These are phyloP conservation scores for Trypanosoma avium DNA, from an alignment of 208 protist genomes.

Conservation along the genomic window DNA sequence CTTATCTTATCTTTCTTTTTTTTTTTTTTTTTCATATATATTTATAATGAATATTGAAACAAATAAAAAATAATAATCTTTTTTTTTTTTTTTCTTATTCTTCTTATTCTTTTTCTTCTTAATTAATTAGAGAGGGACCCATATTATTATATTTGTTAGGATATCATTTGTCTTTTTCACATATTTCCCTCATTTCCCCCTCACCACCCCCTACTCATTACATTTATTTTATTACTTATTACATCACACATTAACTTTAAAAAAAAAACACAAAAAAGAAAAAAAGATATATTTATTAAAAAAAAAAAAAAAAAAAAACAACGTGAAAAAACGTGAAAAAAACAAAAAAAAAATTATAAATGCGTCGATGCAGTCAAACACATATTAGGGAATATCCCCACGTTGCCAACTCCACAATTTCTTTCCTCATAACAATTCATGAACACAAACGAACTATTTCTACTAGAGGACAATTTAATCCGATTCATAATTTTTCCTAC, in stretches of 20 bases:
- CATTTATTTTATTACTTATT: no score
- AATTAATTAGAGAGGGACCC: no score
- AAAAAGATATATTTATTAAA: not conserved
- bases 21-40: no score
- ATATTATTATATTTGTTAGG: not conserved
- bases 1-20: no score
- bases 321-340: not conserved
- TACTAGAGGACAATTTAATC: constrained; percentile 81
- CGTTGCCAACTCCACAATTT: not conserved
- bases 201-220: no score
- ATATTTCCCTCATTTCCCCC: not conserved
- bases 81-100: not conserved
- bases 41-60: not conserved
- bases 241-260: not conserved
- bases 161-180: not conserved
- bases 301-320: not conserved
- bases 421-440: not conserved
- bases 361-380: not conserved
- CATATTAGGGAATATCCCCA: not conserved
- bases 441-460: constrained; percentile 44
- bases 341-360: not conserved
- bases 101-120: not conserved
- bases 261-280: constrained; percentile 9
- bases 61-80: not conserved
- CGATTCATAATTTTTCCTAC: constrained; percentile 74